Percentiles rank a stretch among this genome's conserved stretches.
Conservation (phyloP, 176 grass and related monocot genomes). For the Triticum aestivum region IWGSC_CS_RefSeq_v2.1 NC_057802.1:40863586-40864085, state of each 20-base stretch:
- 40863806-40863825: not conserved
- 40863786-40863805: not conserved
- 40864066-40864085: slow-evolving; percentile 94
- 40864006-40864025: not conserved
- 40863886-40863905: not conserved
- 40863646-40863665: slow-evolving; percentile 48
- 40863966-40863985: not conserved
- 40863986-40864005: not conserved
- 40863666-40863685: slow-evolving; percentile 72
- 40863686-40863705: slow-evolving; percentile 71
- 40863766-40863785: slow-evolving; percentile 45
- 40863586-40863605: not conserved
- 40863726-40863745: slow-evolving; percentile 77
- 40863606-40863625: not conserved
- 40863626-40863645: slow-evolving; percentile 46
- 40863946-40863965: too few species aligned
- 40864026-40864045: slow-evolving; percentile 51
- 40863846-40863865: not conserved
- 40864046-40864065: slow-evolving; percentile 95
- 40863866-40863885: not conserved
- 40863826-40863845: not conserved
- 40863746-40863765: slow-evolving; percentile 88
- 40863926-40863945: slow-evolving; percentile 2
- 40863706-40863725: slow-evolving; percentile 91
- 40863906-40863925: not conserved